phyloP scores from a whole-genome alignment of 1,284 basidiomycete genomes.

The Boletellus deceptivus region DNA sequence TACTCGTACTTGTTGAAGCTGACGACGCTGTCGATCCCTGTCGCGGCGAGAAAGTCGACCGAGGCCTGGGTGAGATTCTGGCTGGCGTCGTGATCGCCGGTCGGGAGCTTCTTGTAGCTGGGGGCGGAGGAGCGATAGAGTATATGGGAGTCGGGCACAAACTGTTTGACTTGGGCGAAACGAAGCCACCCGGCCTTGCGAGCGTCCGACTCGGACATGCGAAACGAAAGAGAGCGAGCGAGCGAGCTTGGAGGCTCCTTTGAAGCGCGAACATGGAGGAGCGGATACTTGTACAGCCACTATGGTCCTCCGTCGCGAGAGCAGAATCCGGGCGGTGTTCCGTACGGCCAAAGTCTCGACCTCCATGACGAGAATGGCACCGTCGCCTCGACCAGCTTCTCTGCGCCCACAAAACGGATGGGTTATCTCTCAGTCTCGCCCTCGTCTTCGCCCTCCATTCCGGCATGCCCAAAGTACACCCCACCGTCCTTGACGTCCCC shows the following conservation, averaged over 20 bases:
- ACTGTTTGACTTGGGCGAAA: neutral
- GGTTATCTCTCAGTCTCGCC: neutral
- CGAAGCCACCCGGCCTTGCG: neutral
- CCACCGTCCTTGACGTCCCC: neutral
- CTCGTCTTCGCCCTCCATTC: neutral
- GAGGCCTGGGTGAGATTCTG: neutral
- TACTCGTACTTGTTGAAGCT: neutral
- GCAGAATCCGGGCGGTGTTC: no score
- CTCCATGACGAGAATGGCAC: no score
- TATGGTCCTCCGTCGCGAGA: no score
- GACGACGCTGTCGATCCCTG: neutral
- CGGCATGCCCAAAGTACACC: neutral
- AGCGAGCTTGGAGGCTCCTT: neutral
- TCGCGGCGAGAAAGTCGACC: neutral
- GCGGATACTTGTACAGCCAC: no score
- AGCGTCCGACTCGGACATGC: neutral
- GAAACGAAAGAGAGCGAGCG: neutral
- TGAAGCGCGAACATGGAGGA: no score
- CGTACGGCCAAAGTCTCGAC: no score
- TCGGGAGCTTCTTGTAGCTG: neutral
- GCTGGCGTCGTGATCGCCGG: neutral
- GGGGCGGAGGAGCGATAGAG: neutral
- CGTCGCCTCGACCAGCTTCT: no score
- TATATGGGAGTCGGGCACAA: neutral
- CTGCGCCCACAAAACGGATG: no score